phyloP scores from a whole-genome alignment of 1,284 basidiomycete genomes.

The Exsudoporus floridanus region DNA sequence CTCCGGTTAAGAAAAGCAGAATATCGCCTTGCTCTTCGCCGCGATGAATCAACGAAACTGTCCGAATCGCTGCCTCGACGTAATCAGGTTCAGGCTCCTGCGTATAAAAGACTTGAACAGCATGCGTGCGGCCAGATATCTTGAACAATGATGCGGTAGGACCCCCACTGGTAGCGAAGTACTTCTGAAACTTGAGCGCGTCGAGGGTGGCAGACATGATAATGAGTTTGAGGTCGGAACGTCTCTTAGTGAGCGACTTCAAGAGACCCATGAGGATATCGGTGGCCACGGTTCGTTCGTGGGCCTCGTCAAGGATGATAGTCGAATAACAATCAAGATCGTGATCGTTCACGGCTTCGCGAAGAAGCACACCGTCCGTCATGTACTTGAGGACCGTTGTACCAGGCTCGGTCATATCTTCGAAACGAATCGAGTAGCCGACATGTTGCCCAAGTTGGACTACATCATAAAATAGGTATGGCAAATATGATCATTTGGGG shows the following conservation, averaged over 20 bases:
- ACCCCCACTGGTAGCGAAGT: conserved; percentile 72
- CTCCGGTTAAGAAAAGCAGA: conserved; percentile 93
- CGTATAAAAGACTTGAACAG: conserved; percentile 95
- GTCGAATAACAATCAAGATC: conserved; percentile 89
- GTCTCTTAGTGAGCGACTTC: conserved; percentile 73
- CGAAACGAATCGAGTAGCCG: conserved; percentile 98
- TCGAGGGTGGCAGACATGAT: conserved; percentile 99
- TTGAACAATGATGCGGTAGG: conserved; percentile 84
- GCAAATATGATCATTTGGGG: not conserved
- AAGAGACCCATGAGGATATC: conserved; percentile 97
- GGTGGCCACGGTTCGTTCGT: conserved; percentile 96
- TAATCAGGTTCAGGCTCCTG: conserved; percentile 97
- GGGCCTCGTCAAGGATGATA: conserved; percentile 98
- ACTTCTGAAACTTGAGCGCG: conserved; percentile 95
- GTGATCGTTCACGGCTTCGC: conserved; percentile 97
- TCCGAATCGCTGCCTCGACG: conserved; percentile 95
- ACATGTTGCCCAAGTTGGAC: conserved; percentile 92
- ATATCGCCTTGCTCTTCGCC: conserved; percentile 95
- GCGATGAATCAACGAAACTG: conserved; percentile 96
- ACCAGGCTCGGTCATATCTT: conserved; percentile 92
- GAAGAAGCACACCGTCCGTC: conserved; percentile 98
- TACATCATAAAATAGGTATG: conserved; percentile 29
- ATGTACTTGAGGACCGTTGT: conserved; percentile 97
- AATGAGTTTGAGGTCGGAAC: conserved; percentile 93
- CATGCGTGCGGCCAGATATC: conserved; percentile 95